Conservation (phyloP, 768 basidiomycete species). For the Lyophyllum semitale region DNA sequence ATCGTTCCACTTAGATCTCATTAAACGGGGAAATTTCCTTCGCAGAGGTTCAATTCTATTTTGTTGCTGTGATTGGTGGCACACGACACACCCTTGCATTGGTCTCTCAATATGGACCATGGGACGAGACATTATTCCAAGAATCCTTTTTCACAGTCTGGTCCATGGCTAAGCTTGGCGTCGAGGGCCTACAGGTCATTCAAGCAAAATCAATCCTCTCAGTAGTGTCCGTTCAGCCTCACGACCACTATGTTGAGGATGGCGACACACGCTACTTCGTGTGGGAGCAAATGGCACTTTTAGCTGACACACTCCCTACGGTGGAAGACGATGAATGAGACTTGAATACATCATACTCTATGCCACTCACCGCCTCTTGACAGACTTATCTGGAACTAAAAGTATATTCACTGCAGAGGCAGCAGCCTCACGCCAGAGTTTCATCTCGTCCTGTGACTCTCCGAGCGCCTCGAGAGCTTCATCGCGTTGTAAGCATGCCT, state of each 20-base stretch:
- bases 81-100: not conserved
- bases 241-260: not conserved
- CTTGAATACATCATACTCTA: not conserved
- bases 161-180: not conserved
- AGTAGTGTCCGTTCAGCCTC: not conserved
- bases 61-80: not conserved
- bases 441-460: too few species aligned
- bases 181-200: not conserved
- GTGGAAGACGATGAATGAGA: not conserved
- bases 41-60: constrained; percentile 9
- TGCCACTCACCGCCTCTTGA: too few species aligned
- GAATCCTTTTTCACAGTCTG: not conserved
- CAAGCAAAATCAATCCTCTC: not conserved
- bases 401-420: too few species aligned
- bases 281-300: not conserved
- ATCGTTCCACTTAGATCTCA: not conserved
- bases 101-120: not conserved
- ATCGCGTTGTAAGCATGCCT: too few species aligned
- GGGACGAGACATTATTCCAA: not conserved
- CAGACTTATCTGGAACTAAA: too few species aligned
- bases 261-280: not conserved
- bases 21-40: not conserved
- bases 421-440: too few species aligned
- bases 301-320: not conserved
- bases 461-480: too few species aligned